Percentiles rank a stretch among this genome's conserved stretches.
Evolutionary conservation across 2,329 filamentous ascomycete genomes (phyloP).

Genomic region (Cordyceps cicadae): DNA sequence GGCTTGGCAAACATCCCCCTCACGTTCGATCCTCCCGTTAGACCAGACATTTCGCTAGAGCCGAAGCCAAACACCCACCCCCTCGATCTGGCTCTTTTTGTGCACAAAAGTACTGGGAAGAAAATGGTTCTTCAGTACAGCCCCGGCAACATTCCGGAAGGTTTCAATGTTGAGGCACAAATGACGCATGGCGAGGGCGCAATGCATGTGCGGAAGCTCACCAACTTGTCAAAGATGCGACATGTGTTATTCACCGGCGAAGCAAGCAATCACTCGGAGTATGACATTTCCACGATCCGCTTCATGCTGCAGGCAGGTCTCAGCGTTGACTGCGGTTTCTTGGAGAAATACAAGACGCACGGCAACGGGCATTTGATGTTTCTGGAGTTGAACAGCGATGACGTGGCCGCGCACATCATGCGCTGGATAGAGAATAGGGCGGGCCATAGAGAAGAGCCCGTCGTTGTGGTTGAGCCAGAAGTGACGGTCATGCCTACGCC

Average conservation of each 20-base stretch:
- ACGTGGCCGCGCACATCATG: conserved; percentile 30
- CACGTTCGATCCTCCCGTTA: conserved; percentile 30
- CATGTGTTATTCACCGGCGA: conserved; percentile 43
- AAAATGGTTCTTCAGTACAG: neutral
- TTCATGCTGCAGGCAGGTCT: conserved; percentile 47
- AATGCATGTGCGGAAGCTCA: conserved; percentile 28
- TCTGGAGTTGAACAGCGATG: conserved; percentile 42
- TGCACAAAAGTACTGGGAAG: neutral
- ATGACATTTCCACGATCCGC: conserved; percentile 45
- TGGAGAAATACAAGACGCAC: conserved; percentile 34
- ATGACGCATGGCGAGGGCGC: neutral
- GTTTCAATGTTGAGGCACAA: neutral
- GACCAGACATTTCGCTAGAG: neutral
- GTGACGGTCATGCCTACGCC: neutral
- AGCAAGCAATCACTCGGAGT: conserved; percentile 44
- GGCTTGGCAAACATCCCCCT: conserved; percentile 35
- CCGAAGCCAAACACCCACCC: neutral
- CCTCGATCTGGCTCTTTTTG: conserved; percentile 4
- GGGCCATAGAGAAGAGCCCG: neutral
- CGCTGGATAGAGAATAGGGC: conserved; percentile 26
- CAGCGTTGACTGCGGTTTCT: conserved; percentile 32
- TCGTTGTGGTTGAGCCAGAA: neutral
- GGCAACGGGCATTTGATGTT: conserved; percentile 51
- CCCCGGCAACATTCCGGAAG: neutral
- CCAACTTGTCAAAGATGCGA: conserved; percentile 38